Conservation (phyloP, 352 stramenopile species). For the Globisporangium carolinianum region DNA sequence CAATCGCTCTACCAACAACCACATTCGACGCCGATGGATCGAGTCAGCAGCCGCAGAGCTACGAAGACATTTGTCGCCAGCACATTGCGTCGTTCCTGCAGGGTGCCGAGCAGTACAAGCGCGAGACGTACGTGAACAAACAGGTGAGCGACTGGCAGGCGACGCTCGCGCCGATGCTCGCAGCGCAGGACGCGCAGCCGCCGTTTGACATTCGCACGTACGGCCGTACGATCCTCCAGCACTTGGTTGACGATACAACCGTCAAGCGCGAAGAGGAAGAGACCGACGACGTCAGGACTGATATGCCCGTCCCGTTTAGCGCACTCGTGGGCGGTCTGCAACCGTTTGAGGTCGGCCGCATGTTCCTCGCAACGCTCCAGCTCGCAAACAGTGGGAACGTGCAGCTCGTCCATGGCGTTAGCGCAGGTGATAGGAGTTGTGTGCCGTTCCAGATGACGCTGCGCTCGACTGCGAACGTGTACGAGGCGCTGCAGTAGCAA, state of each 20-base stretch:
- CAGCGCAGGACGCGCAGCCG: slow-evolving; percentile 58
- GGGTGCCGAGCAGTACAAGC: slow-evolving; percentile 72
- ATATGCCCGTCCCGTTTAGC: slow-evolving; percentile 39
- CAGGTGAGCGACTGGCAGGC: slow-evolving; percentile 73
- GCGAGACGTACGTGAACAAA: slow-evolving; percentile 60
- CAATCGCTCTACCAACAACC: no score
- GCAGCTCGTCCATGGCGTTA: slow-evolving; percentile 65
- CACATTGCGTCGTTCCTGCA: slow-evolving; percentile 79
- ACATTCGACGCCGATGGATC: no score
- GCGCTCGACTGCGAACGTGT: slow-evolving; percentile 50
- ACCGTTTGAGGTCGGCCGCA: slow-evolving; percentile 79
- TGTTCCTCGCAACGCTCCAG: slow-evolving; percentile 89
- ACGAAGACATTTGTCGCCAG: slow-evolving; percentile 70
- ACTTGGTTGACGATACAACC: slow-evolving; percentile 33
- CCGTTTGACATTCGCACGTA: slow-evolving; percentile 76
- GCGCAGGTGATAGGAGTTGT: slow-evolving; percentile 37
- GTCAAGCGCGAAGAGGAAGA: slow-evolving; percentile 17
- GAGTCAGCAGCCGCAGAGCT: slow-evolving; percentile 21
- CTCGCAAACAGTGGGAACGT: slow-evolving; percentile 89
- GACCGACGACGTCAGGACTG: slow-evolving; percentile 1
- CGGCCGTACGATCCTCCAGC: slow-evolving; percentile 47
- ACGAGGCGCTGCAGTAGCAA: slow-evolving; percentile 40
- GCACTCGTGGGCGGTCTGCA: slow-evolving; percentile 45
- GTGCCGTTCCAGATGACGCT: slow-evolving; percentile 71
- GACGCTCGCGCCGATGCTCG: slow-evolving; percentile 62